Conservation (phyloP, 306 rosid species). For the Cicer chorassanicum region DNA sequence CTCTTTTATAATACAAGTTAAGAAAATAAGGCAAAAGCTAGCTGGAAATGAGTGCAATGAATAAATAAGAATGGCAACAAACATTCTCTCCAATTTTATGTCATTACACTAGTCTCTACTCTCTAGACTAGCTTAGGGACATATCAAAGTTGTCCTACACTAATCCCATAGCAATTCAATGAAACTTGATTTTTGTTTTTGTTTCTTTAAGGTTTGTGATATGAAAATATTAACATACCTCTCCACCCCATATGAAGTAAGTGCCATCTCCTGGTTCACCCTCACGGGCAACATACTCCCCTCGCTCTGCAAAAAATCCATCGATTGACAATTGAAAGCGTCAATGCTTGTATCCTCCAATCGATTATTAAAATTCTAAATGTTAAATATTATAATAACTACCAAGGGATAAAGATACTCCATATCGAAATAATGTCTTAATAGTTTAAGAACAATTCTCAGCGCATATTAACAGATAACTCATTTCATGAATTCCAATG, state of each 20-base stretch:
- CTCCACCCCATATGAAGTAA: slow-evolving; percentile 91
- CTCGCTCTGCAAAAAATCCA: slow-evolving; percentile 55
- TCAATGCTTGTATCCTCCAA: slow-evolving; percentile 19
- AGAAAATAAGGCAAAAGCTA: slow-evolving; percentile 3
- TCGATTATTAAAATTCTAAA: slow-evolving; percentile 10
- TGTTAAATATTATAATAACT: neutral
- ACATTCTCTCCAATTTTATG: neutral
- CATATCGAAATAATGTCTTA: neutral
- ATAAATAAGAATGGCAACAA: slow-evolving; percentile 28
- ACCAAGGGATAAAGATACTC: neutral
- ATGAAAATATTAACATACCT: slow-evolving; percentile 58
- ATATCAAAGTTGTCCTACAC: slow-evolving; percentile 25
- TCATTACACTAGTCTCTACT: slow-evolving; percentile 25
- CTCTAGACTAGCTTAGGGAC: slow-evolving; percentile 1
- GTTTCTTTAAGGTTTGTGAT: neutral
- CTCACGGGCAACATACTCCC: slow-evolving; percentile 75
- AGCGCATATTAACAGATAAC: slow-evolving; percentile 7
- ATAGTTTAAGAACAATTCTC: neutral
- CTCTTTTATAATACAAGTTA: neutral
- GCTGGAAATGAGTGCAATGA: slow-evolving; percentile 5
- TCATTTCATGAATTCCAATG: slow-evolving; percentile 24
- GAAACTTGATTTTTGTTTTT: neutral
- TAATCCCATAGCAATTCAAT: slow-evolving; percentile 34
- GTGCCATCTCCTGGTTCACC: slow-evolving; percentile 78
- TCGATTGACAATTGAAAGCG: slow-evolving; percentile 32